Conservation (phyloP, 108 stramenopile species). For the Nitzschia inconspicua region DNA sequence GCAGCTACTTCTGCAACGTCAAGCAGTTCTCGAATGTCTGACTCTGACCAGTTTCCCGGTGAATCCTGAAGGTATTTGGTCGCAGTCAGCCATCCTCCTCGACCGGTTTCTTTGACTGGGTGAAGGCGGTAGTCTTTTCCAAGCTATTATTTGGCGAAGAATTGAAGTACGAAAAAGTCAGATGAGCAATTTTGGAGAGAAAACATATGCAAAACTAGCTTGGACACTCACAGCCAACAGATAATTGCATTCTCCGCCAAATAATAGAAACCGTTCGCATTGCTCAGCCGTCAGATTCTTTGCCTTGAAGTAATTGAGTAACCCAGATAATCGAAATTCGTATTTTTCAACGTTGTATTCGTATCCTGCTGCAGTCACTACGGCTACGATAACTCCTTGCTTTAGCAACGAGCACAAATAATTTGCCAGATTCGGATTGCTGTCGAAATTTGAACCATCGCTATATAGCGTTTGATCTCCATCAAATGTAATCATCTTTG, state of each 20-base stretch:
- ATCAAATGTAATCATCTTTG: slow-evolving; percentile 87
- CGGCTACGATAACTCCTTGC: slow-evolving; percentile 78
- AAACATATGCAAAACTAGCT: too few species aligned
- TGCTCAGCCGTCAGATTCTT: slow-evolving; percentile 54
- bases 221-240: too few species aligned
- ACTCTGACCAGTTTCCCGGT: slow-evolving; percentile 82
- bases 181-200: too few species aligned
- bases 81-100: slow-evolving; percentile 83
- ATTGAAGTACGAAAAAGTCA: too few species aligned
- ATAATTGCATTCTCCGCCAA: slow-evolving; percentile 95
- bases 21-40: slow-evolving; percentile 57
- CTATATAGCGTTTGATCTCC: slow-evolving; percentile 92
- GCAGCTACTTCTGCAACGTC: slow-evolving; percentile 67
- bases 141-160: too few species aligned
- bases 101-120: slow-evolving; percentile 70
- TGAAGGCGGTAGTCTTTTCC: slow-evolving; percentile 74
- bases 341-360: slow-evolving; percentile 87
- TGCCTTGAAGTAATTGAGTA: slow-evolving; percentile 74
- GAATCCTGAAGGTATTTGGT: slow-evolving; percentile 68
- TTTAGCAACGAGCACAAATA: slow-evolving; percentile 69
- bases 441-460: slow-evolving; percentile 90
- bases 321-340: slow-evolving; percentile 76
- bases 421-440: slow-evolving; percentile 76
- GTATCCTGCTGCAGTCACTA: slow-evolving; percentile 95
- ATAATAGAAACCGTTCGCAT: slow-evolving; percentile 84